A percentile compares a stretch with the other conserved stretches of the same genome.
phyloP scores from a whole-genome alignment of 257 asterid species.

The Petrea volubilis region DNA sequence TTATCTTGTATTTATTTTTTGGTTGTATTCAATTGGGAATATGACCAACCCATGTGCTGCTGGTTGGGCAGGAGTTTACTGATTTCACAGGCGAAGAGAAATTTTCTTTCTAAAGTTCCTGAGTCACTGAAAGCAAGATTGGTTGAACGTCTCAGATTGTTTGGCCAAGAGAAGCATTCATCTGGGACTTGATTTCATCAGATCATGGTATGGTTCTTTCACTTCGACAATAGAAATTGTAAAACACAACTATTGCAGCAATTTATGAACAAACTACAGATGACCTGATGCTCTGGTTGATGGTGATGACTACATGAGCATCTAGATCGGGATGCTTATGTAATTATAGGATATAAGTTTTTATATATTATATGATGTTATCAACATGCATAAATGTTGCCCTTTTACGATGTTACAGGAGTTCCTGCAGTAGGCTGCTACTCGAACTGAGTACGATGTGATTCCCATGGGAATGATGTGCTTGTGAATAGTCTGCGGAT shows the following conservation, averaged over 20 bases:
- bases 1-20: conserved; percentile 1
- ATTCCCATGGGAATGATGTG: conserved; percentile 18
- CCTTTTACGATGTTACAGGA: neutral
- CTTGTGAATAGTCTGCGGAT: conserved; percentile 37
- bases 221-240: neutral
- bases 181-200: conserved; percentile 36
- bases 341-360: no score
- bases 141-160: conserved; percentile 49
- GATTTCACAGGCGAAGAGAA: conserved; percentile 62
- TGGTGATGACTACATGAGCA: no score
- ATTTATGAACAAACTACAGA: neutral
- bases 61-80: conserved; percentile 56
- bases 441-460: neutral
- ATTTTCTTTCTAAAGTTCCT: conserved; percentile 61
- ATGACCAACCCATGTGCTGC: conserved; percentile 5
- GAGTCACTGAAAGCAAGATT: conserved; percentile 67
- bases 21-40: conserved; percentile 4
- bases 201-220: conserved; percentile 38
- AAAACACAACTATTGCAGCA: neutral
- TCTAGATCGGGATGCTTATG: no score
- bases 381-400: neutral
- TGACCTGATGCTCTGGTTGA: no score
- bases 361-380: no score
- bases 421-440: neutral
- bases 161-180: conserved; percentile 55